Conservation (phyloP, 2,329 filamentous ascomycete species). For the Trichoderma sp. region DNA sequence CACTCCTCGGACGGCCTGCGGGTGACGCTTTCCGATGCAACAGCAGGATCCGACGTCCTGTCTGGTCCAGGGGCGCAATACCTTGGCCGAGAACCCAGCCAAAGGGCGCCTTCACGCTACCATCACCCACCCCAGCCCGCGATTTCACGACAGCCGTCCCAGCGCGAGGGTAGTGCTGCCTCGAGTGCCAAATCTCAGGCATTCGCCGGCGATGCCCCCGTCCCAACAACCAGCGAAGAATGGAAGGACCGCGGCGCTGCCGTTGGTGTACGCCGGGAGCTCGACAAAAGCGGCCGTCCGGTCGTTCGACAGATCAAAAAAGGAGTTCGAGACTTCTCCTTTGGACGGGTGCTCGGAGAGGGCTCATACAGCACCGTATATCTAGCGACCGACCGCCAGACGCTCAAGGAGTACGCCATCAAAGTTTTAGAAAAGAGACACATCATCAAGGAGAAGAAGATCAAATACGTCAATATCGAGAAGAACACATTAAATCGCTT, state of each 20-base stretch:
- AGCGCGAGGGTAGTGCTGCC: slow-evolving; percentile 57
- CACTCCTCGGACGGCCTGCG: slow-evolving; percentile 14
- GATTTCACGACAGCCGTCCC: slow-evolving; percentile 74
- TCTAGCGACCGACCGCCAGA: slow-evolving; percentile 88
- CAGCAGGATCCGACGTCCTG: slow-evolving; percentile 42
- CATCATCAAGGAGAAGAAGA: slow-evolving; percentile 99
- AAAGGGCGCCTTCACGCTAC: slow-evolving; percentile 38
- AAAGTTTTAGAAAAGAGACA: slow-evolving; percentile 98
- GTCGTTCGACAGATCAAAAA: slow-evolving; percentile 88
- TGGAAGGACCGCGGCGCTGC: slow-evolving; percentile 97
- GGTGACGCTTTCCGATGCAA: slow-evolving; percentile 21
- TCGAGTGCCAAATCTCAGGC: slow-evolving; percentile 28
- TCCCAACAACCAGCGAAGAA: slow-evolving; percentile 70
- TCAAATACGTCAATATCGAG: slow-evolving; percentile 99
- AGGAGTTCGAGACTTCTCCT: slow-evolving; percentile 93
- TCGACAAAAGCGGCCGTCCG: slow-evolving; percentile 80
- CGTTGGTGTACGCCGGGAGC: slow-evolving; percentile 74
- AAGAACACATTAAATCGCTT: slow-evolving; percentile 96
- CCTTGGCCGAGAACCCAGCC: slow-evolving; percentile 65
- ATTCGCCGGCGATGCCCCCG: slow-evolving; percentile 41
- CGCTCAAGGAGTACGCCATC: slow-evolving; percentile 92
- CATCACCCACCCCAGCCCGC: slow-evolving; percentile 30
- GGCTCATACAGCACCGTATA: slow-evolving; percentile 97
- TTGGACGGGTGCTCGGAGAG: slow-evolving; percentile 86
- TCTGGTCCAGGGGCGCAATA: slow-evolving; percentile 28